Base-by-base conservation (phyloP, 768 basidiomycete species). In the Podaxis rugospora region DNA sequence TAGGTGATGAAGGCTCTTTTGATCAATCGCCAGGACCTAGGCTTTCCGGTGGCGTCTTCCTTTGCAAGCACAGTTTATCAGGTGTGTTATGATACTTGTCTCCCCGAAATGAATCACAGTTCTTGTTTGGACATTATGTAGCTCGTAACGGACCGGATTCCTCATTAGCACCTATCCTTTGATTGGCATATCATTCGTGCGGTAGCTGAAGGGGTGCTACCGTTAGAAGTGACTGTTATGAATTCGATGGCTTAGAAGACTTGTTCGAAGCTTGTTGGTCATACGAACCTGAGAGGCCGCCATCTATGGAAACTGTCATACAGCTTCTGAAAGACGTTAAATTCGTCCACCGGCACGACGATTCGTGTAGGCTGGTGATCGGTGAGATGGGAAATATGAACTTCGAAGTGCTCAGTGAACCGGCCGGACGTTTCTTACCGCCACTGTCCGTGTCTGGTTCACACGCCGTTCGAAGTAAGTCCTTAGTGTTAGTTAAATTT, bases 61-160 rank as follows among this genome's bases (percentile, higher is more conserved):
- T 72, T 75, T 32, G 74, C 64, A 5, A 72, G 72, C 62, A 72
- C 69, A 1, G 64, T 66, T 13, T 73, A 70, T 47, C 69, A 74
- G 64, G 74, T 75, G 40, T 46, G 68, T 11, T 11, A 42, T 16
- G 13, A 23, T 37, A 16, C n/a, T 1, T 50, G 51, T 9, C 32
- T 32, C 57, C 14, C 16, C 35, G 23, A 37, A 49, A 37, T 55
- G 32, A 28, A 23, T 39, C 50, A 37, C n/a, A 25, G 27, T 51
- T 44, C 64, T 51, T 28, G 16, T 50, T 39, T 23, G 23, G 25
- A 5, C 11, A 42, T 14, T 32, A 4, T 4, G 11, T 39, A 69
- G 72, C 52, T 74, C 16, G 51, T 72, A n/a, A 68, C 71, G 1
- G 68, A 66, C 16, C 65, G 63, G 4, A 16, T 71, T 21, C 73